These are phyloP conservation scores for Piper longum DNA, from an alignment of 164 flowering plant genomes.

Conservation along the genomic window DNA sequence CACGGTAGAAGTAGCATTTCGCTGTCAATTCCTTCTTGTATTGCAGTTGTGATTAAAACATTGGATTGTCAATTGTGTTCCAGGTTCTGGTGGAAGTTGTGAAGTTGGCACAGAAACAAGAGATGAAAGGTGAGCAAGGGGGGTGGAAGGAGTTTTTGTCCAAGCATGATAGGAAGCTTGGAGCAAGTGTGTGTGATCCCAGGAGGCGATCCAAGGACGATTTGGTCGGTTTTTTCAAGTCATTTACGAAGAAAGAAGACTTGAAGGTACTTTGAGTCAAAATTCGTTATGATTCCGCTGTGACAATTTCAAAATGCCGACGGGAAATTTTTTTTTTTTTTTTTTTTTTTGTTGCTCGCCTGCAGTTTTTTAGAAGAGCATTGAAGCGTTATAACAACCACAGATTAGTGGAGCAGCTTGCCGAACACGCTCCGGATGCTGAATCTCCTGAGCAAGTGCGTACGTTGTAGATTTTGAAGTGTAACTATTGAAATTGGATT, in stretches of 20 bases:
- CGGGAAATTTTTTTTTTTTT: too few relatives aligned
- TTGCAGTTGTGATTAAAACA: too few relatives aligned
- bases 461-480: neutral
- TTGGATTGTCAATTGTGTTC: neutral
- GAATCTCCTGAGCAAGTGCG: conserved; percentile 66
- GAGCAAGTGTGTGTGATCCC: conserved; percentile 67
- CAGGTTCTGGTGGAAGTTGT: conserved; percentile 67
- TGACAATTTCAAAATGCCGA: neutral
- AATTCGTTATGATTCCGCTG: neutral
- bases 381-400: conserved; percentile 27
- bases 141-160: conserved; percentile 69
- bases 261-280: conserved; percentile 26
- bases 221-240: conserved; percentile 51
- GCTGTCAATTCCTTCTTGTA: too few relatives aligned
- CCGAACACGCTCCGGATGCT: conserved; percentile 15
- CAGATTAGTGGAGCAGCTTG: conserved; percentile 17
- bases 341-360: neutral
- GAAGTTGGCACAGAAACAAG: conserved; percentile 49
- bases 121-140: conserved; percentile 53
- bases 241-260: conserved; percentile 46
- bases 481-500: neutral
- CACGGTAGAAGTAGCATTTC: too few relatives aligned
- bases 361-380: conserved; percentile 35
- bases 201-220: conserved; percentile 38
- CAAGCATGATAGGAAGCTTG: conserved; percentile 39